Conservation (phyloP, 176 grass and related monocot genomes). For the Elaeis guineensis region DNA sequence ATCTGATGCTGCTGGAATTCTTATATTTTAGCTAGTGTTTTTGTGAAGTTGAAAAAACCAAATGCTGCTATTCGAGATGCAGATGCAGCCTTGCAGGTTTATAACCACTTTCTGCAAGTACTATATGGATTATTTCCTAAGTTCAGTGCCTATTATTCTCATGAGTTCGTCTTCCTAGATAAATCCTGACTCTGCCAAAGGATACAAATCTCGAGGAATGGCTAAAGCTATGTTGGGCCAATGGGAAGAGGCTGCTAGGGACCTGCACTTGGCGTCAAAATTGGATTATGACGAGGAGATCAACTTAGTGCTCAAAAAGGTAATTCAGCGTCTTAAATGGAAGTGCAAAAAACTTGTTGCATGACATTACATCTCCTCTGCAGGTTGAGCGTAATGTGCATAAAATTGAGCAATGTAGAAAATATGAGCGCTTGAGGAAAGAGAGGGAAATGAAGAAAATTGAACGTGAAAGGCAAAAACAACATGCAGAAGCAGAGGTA, state of each 20-base stretch:
- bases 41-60: slow-evolving; percentile 44
- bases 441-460: slow-evolving; percentile 51
- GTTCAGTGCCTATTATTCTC: too few relatives aligned
- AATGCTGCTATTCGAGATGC: slow-evolving; percentile 71
- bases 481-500: slow-evolving; percentile 45
- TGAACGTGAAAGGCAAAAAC: slow-evolving; percentile 36
- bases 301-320: slow-evolving; percentile 51
- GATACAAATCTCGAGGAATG: slow-evolving; percentile 69
- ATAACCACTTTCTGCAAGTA: not conserved
- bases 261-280: slow-evolving; percentile 57
- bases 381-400: slow-evolving; percentile 68
- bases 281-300: slow-evolving; percentile 78
- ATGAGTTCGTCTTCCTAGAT: slow-evolving; percentile 29
- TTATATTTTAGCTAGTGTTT: slow-evolving; percentile 36
- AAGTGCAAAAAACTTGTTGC: slow-evolving; percentile 9
- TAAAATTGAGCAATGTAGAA: slow-evolving; percentile 57
- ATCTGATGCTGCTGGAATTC: too few relatives aligned
- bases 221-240: slow-evolving; percentile 57
- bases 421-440: slow-evolving; percentile 55
- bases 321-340: slow-evolving; percentile 8
- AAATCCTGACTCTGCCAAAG: slow-evolving; percentile 70
- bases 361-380: slow-evolving; percentile 12
- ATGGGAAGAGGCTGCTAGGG: slow-evolving; percentile 60
- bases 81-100: slow-evolving; percentile 56
- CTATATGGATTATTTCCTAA: too few relatives aligned